Evolutionary conservation across 345 rosid genomes (phyloP).

Genomic region (Euclidium syriacum): DNA sequence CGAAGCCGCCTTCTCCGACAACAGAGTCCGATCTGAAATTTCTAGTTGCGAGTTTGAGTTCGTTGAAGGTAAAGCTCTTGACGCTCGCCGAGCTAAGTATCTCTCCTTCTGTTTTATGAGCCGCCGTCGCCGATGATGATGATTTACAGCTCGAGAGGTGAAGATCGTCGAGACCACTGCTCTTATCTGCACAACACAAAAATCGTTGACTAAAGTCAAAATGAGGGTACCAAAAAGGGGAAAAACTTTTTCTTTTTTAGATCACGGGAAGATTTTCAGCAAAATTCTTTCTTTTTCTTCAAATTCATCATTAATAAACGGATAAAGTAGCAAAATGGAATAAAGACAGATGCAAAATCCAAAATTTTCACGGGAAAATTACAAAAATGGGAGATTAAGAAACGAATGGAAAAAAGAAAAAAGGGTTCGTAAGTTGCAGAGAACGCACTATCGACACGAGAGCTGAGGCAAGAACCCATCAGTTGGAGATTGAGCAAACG

Average conservation of each 20-base stretch:
- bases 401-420: background rate
- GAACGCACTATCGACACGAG: conserved; percentile 47
- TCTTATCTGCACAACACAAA: conserved; percentile 27
- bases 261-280: conserved; percentile 3
- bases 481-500: conserved; percentile 1
- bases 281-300: background rate
- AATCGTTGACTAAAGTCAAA: conserved; percentile 24
- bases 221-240: background rate
- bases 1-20: conserved; percentile 97
- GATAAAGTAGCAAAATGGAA: background rate
- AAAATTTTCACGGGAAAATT: background rate
- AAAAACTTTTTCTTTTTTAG: background rate
- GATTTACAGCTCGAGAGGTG: conserved; percentile 41
- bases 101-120: conserved; percentile 69
- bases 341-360: background rate
- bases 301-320: background rate
- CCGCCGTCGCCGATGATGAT: conserved; percentile 38
- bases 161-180: conserved; percentile 37
- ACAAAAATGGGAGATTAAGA: background rate
- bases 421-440: background rate
- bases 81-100: conserved; percentile 62
- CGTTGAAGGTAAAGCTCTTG: conserved; percentile 61
- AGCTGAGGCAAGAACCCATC: conserved; percentile 81
- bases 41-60: conserved; percentile 77
- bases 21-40: conserved; percentile 93